Base-by-base conservation (phyloP, 176 grass and related monocot genomes). In the Phragmites australis region DNA sequence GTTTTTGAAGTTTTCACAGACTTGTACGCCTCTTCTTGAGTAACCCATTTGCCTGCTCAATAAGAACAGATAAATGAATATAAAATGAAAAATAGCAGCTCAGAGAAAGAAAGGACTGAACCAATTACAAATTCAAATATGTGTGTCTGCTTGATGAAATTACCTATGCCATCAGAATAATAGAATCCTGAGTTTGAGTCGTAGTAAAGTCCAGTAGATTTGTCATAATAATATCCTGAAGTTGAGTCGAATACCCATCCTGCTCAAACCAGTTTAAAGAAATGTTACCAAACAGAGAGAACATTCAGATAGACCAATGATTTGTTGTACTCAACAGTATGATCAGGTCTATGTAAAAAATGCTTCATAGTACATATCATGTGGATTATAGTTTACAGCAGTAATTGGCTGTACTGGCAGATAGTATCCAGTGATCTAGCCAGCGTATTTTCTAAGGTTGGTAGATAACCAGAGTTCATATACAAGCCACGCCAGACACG, bases 101-200 rank as follows among this genome's bases (percentile, higher is more conserved):
- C 10, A 2, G 3, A 37, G 8, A 0, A 29, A 69, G 52, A 62
- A 7, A 65, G 29, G 34, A 5, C 0, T 1, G 1, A 68, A 63
- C 5, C 3, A 39, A 68, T 8, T 64, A 2, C 12, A 80, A 55
- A 70, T 65, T 4, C 8, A 83, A 48, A 42, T 41, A 27, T 13
- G n/a, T 11, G 3, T 52, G 64, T 29, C 13, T 72, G 66, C 9
- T 82, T 78, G 48, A 77, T 3, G 23, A 8, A 70, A 68, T 55
- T 88, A 96, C 93, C 93, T 87, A 97, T 71, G 75, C 76, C 47
- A 45, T 84, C 85, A 44, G 90, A 97, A 88, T 97, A 97, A 78
- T 92, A 92, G 86, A 93, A 93, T 52, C 83, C 90, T 2, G 93
- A 97, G 68, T 88, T 93, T 25, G 85, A 85, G 67, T 93, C 93